Evolutionary conservation across 495 filamentous ascomycete genomes (phyloP).

Genomic region (Trichoderma orchidacearum): DNA sequence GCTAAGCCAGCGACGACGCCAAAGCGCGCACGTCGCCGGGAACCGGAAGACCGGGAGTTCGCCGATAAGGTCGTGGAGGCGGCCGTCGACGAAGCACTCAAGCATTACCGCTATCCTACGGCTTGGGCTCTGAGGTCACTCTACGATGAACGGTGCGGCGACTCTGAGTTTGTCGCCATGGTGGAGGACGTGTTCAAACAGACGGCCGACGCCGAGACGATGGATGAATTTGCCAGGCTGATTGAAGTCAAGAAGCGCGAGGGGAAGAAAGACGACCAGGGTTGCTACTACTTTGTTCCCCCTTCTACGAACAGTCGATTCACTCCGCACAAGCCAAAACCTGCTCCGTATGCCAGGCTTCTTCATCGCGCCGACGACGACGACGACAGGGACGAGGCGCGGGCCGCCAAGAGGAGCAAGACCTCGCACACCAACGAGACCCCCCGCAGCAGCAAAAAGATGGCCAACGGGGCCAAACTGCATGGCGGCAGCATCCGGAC

Average conservation of each 20-base stretch:
- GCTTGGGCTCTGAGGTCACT: constrained; percentile 39
- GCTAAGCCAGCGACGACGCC: not conserved
- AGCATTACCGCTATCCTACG: constrained; percentile 34
- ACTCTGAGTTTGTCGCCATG: constrained; percentile 28
- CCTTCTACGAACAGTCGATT: constrained; percentile 15
- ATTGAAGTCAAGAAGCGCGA: constrained; percentile 33
- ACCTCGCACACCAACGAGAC: constrained; percentile 5
- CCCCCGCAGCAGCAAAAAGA: not conserved
- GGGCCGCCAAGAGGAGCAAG: constrained; percentile 23
- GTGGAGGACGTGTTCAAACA: constrained; percentile 32
- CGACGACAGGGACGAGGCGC: constrained; percentile 12
- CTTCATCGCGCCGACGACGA: constrained; percentile 10
- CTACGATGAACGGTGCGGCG: constrained; percentile 31
- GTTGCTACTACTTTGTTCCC: constrained; percentile 31
- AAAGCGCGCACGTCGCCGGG: not conserved
- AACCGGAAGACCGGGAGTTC: constrained; percentile 13
- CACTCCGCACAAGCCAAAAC: constrained; percentile 22
- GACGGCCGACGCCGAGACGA: constrained; percentile 26
- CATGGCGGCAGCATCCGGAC: not conserved
- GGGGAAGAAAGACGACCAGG: constrained; percentile 31
- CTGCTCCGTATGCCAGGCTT: constrained; percentile 26
- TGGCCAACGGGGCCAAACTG: not conserved
- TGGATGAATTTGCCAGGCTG: constrained; percentile 26
- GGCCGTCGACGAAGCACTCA: constrained; percentile 35
- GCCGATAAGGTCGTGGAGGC: constrained; percentile 22